phyloP scores from a whole-genome alignment of 2,329 filamentous ascomycete species.

The Claviceps sp. region DNA sequence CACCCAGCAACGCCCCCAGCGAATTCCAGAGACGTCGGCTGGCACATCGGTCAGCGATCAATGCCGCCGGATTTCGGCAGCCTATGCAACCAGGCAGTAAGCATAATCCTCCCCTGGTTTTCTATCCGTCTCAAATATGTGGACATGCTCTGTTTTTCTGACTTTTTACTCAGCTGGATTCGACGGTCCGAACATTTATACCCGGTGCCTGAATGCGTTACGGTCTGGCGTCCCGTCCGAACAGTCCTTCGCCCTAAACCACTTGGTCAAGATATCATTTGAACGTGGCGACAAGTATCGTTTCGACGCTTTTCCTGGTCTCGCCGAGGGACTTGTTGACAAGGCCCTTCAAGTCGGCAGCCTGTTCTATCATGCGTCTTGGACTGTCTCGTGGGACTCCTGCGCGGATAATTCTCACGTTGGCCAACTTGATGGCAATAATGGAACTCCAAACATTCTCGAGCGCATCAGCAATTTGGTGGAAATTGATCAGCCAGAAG shows the following conservation, averaged over 20 bases:
- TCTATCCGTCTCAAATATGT: not conserved
- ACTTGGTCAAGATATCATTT: slow-evolving; percentile 88
- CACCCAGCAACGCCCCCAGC: slow-evolving; percentile 58
- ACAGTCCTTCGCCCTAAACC: slow-evolving; percentile 84
- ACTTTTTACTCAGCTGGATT: slow-evolving; percentile 33
- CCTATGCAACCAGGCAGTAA: slow-evolving; percentile 49
- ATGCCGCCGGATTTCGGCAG: slow-evolving; percentile 23
- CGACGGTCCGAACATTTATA: slow-evolving; percentile 80
- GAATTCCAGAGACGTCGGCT: slow-evolving; percentile 40
- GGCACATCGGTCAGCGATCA: slow-evolving; percentile 22
- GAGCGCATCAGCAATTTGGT: slow-evolving; percentile 54
- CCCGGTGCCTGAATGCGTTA: slow-evolving; percentile 71
- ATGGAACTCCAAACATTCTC: slow-evolving; percentile 42
- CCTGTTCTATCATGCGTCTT: slow-evolving; percentile 71
- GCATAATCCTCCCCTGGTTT: slow-evolving; percentile 13
- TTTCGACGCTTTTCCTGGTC: slow-evolving; percentile 78
- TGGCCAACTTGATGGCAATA: slow-evolving; percentile 28
- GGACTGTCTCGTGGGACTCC: slow-evolving; percentile 58
- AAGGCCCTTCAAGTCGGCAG: slow-evolving; percentile 68
- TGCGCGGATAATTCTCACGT: slow-evolving; percentile 39
- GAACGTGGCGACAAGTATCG: slow-evolving; percentile 92
- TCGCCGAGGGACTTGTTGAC: slow-evolving; percentile 78
- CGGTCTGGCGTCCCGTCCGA: slow-evolving; percentile 68
- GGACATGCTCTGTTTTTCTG: slow-evolving; percentile 1
- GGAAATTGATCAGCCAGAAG: slow-evolving; percentile 46